Conservation (phyloP, 2,329 filamentous ascomycete species). For the Keithomyces neogunnii region DNA sequence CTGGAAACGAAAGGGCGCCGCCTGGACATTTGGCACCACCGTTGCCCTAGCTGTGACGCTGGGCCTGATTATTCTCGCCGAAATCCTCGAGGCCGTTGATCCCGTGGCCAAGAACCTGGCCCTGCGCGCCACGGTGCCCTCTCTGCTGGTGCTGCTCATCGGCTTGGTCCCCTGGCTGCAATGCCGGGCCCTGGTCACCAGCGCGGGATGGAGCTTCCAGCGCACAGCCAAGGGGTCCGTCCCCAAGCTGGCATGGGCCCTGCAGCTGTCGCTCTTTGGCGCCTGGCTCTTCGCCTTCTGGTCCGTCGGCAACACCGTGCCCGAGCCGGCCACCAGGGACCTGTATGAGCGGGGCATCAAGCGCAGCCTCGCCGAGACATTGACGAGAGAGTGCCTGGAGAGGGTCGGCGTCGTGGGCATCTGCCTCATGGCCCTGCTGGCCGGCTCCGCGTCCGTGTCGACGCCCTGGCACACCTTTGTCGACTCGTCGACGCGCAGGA, state of each 20-base stretch:
- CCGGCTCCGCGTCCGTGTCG: conserved; percentile 82
- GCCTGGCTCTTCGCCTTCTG: conserved; percentile 70
- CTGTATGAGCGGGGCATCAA: conserved; percentile 9
- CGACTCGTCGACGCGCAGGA: conserved; percentile 41
- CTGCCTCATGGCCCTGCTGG: conserved; percentile 77
- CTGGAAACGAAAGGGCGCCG: conserved; percentile 42
- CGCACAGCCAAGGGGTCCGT: conserved; percentile 46
- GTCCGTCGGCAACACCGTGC: conserved; percentile 60
- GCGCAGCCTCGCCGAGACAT: conserved; percentile 23
- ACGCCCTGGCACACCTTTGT: conserved; percentile 79
- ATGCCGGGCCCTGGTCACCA: conserved; percentile 54
- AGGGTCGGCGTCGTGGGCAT: conserved; percentile 79
- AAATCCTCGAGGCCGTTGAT: conserved; percentile 70
- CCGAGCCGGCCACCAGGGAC: conserved; percentile 17
- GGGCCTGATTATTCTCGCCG: conserved; percentile 73
- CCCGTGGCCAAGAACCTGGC: conserved; percentile 58
- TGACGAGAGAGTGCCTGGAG: conserved; percentile 50
- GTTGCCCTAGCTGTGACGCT: conserved; percentile 70
- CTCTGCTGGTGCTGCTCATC: conserved; percentile 63
- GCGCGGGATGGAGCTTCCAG: conserved; percentile 54
- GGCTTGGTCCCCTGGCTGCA: conserved; percentile 72
- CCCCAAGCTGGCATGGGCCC: conserved; percentile 53
- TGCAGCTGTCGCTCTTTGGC: conserved; percentile 55
- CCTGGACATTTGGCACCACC: conserved; percentile 65
- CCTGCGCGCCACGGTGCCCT: conserved; percentile 60